A percentile compares a stretch with the other conserved stretches of the same genome.
phyloP scores from a whole-genome alignment of 345 rosid genomes.

The Rhodomyrtus tomentosa region DNA sequence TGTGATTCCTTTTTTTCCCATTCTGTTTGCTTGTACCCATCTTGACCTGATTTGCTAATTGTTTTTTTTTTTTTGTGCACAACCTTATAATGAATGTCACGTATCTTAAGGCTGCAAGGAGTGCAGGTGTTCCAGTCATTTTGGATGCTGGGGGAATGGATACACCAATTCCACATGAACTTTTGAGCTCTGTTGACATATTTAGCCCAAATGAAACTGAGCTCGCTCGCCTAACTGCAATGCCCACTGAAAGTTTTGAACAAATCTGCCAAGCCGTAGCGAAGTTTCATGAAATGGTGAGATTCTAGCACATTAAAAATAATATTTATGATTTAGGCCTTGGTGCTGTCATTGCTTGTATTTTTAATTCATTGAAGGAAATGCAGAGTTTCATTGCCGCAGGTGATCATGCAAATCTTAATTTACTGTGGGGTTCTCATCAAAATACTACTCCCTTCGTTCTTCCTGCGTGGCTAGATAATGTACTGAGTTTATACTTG shows the following conservation, averaged over 20 bases:
- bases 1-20: not conserved
- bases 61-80: not conserved
- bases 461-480: not conserved
- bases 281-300: conserved; percentile 61
- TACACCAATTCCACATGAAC: conserved; percentile 58
- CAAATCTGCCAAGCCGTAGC: conserved; percentile 56
- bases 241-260: conserved; percentile 70
- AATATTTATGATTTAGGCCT: too few relatives aligned
- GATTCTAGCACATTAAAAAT: conserved; percentile 1
- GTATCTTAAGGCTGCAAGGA: conserved; percentile 54
- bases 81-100: not conserved
- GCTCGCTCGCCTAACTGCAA: conserved; percentile 64
- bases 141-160: conserved; percentile 98
- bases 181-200: conserved; percentile 52
- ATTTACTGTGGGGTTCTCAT: not conserved
- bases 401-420: not conserved
- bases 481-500: not conserved
- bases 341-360: not conserved
- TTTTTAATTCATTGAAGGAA: not conserved
- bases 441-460: not conserved
- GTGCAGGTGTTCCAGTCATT: conserved; percentile 73
- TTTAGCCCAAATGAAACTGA: conserved; percentile 93
- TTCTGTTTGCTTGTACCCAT: not conserved
- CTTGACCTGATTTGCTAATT: not conserved
- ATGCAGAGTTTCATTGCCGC: not conserved